These are phyloP conservation scores for Penicillium samsonianum DNA, from an alignment of 495 filamentous ascomycete species.

Conservation along the genomic window DNA sequence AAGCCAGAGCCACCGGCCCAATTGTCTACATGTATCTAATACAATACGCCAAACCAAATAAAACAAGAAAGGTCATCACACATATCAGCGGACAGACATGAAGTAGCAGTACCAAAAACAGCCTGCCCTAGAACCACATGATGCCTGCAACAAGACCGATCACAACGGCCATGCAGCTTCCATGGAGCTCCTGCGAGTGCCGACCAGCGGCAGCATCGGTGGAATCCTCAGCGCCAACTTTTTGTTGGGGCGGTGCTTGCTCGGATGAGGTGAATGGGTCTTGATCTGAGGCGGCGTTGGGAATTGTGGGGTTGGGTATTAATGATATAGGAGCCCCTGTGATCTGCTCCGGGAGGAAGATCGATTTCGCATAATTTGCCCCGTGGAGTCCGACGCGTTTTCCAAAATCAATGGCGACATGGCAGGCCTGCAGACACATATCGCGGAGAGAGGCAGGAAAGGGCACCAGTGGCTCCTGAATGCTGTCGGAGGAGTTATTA, in stretches of 20 bases:
- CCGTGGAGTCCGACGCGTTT: conserved; percentile 4
- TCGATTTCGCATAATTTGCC: conserved; percentile 12
- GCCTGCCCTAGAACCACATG: conserved; percentile 40
- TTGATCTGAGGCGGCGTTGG: background rate
- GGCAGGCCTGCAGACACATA: conserved; percentile 43
- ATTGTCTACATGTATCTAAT: conserved; percentile 17
- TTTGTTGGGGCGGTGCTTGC: conserved; percentile 12
- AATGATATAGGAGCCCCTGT: background rate
- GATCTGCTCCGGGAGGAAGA: background rate
- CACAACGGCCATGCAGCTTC: conserved; percentile 48
- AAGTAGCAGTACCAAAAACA: background rate
- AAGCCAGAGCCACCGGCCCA: conserved; percentile 30
- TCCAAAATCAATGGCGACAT: conserved; percentile 19
- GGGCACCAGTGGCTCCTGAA: conserved; percentile 1
- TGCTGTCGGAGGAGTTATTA: conserved; percentile 12
- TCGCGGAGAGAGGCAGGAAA: conserved; percentile 16
- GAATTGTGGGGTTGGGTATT: background rate
- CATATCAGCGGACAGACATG: conserved; percentile 21
- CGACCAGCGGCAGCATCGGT: conserved; percentile 30
- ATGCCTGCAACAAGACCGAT: conserved; percentile 44
- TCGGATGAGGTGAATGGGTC: conserved; percentile 6
- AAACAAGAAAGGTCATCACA: conserved; percentile 28
- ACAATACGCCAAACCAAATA: conserved; percentile 11
- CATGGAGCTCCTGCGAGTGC: conserved; percentile 34
- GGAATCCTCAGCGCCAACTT: conserved; percentile 21